Conservation (phyloP, 805 yeast genomes). For the Schwanniomyces polymorphus region DNA sequence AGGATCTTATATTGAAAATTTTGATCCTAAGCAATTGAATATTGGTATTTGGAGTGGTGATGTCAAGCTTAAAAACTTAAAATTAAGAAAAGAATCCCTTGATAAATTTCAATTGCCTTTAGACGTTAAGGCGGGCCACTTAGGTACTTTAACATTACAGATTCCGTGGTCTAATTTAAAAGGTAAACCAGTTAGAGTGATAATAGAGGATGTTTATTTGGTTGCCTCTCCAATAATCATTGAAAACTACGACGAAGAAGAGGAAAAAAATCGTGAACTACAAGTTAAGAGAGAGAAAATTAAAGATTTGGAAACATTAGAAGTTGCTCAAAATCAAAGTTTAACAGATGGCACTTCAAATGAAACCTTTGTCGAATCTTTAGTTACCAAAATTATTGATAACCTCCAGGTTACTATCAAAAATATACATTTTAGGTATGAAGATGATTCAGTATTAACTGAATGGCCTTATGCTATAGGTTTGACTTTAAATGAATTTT, state of each 20-base stretch:
- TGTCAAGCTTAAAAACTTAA: constrained; percentile 76
- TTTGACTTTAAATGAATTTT: constrained; percentile 75
- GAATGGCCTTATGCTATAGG: constrained; percentile 82
- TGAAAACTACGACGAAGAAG: constrained; percentile 53
- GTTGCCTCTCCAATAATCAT: constrained; percentile 74
- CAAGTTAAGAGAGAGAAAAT: constrained; percentile 67
- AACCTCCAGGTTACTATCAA: constrained; percentile 88
- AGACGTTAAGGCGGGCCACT: constrained; percentile 83
- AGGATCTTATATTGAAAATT: constrained; percentile 85
- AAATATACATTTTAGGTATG: constrained; percentile 90
- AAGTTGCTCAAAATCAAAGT: constrained; percentile 40
- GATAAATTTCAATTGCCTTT: constrained; percentile 85
- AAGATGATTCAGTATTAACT: constrained; percentile 72
- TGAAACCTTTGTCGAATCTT: constrained; percentile 82
- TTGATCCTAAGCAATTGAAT: constrained; percentile 91
- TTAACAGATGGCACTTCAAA: constrained; percentile 47
- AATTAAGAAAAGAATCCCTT: constrained; percentile 82
- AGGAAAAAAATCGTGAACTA: constrained; percentile 58
- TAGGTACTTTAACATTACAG: constrained; percentile 85
- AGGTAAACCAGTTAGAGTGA: constrained; percentile 85
- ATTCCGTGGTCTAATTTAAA: constrained; percentile 97
- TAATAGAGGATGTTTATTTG: constrained; percentile 82
- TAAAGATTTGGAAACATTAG: constrained; percentile 64
- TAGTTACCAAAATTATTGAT: constrained; percentile 87
- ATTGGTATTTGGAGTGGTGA: constrained; percentile 99